These are phyloP conservation scores for Pyropia yezoensis DNA, from an alignment of 23 red algal species.

Conservation along the genomic window DNA sequence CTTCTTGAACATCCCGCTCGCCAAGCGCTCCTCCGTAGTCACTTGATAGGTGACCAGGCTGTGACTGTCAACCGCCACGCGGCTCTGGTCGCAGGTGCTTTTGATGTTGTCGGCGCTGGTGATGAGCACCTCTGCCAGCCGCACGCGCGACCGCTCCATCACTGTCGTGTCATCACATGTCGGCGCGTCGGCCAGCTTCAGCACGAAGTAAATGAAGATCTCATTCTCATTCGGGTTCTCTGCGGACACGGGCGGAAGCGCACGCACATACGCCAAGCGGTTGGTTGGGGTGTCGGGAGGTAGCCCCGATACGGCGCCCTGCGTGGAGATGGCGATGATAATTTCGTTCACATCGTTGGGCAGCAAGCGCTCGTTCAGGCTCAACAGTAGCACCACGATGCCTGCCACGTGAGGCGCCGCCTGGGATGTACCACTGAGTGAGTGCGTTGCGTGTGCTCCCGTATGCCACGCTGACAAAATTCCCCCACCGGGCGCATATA, in stretches of 20 bases:
- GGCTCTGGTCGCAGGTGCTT: too few relatives aligned
- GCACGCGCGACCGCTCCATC: background rate
- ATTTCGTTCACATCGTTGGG: slow-evolving; percentile 18
- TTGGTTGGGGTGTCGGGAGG: background rate
- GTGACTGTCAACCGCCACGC: too few relatives aligned
- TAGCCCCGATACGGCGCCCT: background rate
- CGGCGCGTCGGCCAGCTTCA: slow-evolving; percentile 6
- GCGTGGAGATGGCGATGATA: slow-evolving; percentile 2
- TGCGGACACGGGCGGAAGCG: slow-evolving; percentile 19
- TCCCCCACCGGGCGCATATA: slow-evolving; percentile 45
- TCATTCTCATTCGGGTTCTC: slow-evolving; percentile 15
- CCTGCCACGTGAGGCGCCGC: slow-evolving; percentile 54
- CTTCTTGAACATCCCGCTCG: slow-evolving; percentile 19
- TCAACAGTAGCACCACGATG: slow-evolving; percentile 22
- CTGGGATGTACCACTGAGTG: slow-evolving; percentile 34
- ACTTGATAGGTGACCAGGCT: background rate
- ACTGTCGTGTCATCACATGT: slow-evolving; percentile 2
- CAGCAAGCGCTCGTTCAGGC: slow-evolving; percentile 33
- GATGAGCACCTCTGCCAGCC: slow-evolving; percentile 5
- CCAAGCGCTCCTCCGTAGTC: slow-evolving; percentile 13
- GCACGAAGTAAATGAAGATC: slow-evolving; percentile 11
- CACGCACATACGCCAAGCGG: slow-evolving; percentile 25
- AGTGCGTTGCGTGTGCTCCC: slow-evolving; percentile 6
- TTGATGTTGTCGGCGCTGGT: background rate
- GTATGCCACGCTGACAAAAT: slow-evolving; percentile 35